These are phyloP conservation scores for Coemansia sp. DNA, from an alignment of 192 early-diverging fungal species.

Conservation along the genomic window DNA sequence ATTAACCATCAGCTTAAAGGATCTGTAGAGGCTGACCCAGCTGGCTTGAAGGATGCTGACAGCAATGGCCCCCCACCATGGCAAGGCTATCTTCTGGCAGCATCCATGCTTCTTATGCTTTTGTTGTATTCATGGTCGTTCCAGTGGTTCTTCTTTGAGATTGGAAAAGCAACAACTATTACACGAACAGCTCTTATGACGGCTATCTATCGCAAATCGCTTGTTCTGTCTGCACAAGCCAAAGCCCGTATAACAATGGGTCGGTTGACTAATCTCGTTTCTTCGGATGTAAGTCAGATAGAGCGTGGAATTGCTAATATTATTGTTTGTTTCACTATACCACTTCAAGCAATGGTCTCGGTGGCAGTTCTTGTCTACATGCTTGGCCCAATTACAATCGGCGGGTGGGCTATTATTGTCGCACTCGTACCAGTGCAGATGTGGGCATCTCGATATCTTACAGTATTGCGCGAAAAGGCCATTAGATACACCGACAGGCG, in stretches of 20 bases:
- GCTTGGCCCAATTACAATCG: conserved; percentile 36
- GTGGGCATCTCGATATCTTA: conserved; percentile 44
- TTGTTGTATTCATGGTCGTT: conserved; percentile 53
- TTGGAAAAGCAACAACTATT: conserved; percentile 41
- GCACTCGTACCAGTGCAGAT: conserved; percentile 51
- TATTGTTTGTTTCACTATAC: conserved; percentile 44
- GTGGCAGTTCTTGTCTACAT: conserved; percentile 38
- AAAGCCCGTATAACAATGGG: conserved; percentile 42
- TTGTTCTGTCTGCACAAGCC: conserved; percentile 56
- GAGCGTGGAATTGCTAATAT: conserved; percentile 44
- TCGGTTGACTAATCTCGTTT: conserved; percentile 38
- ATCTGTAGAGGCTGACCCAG: not conserved
- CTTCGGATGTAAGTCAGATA: conserved; percentile 50
- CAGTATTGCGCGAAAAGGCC: conserved; percentile 21
- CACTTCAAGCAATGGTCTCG: conserved; percentile 43
- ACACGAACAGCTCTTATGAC: conserved; percentile 54
- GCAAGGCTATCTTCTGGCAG: conserved; percentile 51
- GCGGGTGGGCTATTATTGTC: conserved; percentile 38
- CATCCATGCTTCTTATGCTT: conserved; percentile 49
- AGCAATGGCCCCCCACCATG: conserved; percentile 32
- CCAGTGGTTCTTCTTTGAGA: conserved; percentile 54
- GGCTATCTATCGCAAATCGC: conserved; percentile 62
- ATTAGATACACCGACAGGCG: conserved; percentile 48
- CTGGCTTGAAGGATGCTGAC: not conserved
- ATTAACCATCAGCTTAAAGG: conserved; percentile 16